A percentile compares a stretch with the other conserved stretches of the same genome.
Evolutionary conservation across 2,329 filamentous ascomycete genomes (phyloP).

Genomic region (Gyromitra esculenta): DNA sequence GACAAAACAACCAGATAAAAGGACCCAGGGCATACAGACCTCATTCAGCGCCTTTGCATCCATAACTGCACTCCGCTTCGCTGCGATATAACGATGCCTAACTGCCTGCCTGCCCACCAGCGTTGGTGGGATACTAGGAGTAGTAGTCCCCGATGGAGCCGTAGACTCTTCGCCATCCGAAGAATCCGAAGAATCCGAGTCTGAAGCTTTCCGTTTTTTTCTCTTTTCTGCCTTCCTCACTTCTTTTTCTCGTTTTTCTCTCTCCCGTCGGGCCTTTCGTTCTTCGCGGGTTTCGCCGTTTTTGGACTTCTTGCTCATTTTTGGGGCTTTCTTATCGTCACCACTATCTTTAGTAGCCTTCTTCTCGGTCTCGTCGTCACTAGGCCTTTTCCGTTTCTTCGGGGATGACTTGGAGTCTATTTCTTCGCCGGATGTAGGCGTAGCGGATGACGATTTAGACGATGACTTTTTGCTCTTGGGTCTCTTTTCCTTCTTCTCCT

Average conservation of each 20-base stretch:
- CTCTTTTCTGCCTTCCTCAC: constrained; percentile 44
- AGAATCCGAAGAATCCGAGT: constrained; percentile 56
- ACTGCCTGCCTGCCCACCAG: constrained; percentile 75
- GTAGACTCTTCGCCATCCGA: constrained; percentile 60
- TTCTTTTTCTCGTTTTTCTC: constrained; percentile 58
- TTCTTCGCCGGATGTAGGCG: constrained; percentile 6
- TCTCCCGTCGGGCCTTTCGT: constrained; percentile 61
- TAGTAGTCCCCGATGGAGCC: constrained; percentile 62
- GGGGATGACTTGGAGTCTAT: constrained; percentile 36
- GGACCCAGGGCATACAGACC: constrained; percentile 64
- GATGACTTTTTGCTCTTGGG: constrained; percentile 59
- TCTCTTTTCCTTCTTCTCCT: constrained; percentile 58
- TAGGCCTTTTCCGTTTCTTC: constrained; percentile 48
- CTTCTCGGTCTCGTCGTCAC: constrained; percentile 58
- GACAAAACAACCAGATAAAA: constrained; percentile 6
- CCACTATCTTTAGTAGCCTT: constrained; percentile 64
- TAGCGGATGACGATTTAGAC: constrained; percentile 48
- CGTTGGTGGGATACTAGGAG: constrained; percentile 64
- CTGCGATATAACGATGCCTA: constrained; percentile 82
- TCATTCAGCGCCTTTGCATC: constrained; percentile 86
- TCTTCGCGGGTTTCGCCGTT: constrained; percentile 57
- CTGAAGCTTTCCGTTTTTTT: constrained; percentile 52
- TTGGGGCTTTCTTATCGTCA: constrained; percentile 60
- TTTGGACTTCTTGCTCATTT: constrained; percentile 44
- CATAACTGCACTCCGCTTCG: constrained; percentile 84